These are phyloP conservation scores for Coemansia pectinata DNA, from an alignment of 192 early-diverging fungal genomes.

Conservation along the genomic window DNA sequence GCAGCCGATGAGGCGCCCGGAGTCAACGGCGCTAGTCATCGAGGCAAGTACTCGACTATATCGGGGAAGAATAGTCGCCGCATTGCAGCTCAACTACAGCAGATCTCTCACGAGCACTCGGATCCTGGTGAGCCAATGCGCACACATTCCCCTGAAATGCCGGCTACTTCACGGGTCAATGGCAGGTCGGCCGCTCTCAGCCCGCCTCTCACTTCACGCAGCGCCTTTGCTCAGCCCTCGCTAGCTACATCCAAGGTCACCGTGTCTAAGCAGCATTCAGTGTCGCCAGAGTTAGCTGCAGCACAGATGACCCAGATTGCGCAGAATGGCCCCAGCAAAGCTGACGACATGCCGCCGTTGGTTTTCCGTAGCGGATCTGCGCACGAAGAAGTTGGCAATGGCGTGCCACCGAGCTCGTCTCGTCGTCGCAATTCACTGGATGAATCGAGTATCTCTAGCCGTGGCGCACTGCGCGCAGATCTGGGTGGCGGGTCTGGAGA, in stretches of 20 bases:
- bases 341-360: background rate
- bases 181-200: background rate
- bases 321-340: background rate
- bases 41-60: slow-evolving; percentile 13
- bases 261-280: slow-evolving; percentile 35
- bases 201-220: background rate
- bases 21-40: background rate
- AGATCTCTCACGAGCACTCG: background rate
- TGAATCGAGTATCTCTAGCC: slow-evolving; percentile 25
- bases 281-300: slow-evolving; percentile 24
- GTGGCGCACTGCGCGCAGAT: slow-evolving; percentile 1
- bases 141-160: background rate
- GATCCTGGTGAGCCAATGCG: background rate
- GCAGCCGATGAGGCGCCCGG: background rate
- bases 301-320: background rate
- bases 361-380: slow-evolving; percentile 29
- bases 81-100: background rate
- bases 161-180: background rate
- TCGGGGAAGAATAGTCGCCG: slow-evolving; percentile 15
- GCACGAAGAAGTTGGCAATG: background rate
- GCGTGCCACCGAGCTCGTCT: background rate
- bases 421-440: slow-evolving; percentile 38
- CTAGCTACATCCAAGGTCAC: slow-evolving; percentile 28
- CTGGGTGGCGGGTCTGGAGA: background rate
- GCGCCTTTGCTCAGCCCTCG: slow-evolving; percentile 30